Conservation (phyloP, 805 yeast species). For the Nakazawaea ishiwadae region DNA sequence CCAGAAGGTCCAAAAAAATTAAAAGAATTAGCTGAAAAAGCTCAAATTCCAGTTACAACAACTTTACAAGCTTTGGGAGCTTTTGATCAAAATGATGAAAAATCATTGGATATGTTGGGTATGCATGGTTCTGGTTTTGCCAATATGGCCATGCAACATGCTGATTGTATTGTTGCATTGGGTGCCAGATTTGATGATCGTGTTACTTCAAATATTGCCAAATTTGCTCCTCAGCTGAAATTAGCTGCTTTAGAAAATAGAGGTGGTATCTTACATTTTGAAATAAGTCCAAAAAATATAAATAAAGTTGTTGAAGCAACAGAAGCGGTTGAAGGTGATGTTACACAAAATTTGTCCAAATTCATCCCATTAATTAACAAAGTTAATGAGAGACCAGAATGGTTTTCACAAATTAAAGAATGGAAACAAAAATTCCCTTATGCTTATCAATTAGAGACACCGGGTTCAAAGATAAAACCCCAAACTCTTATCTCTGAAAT, state of each 20-base stretch:
- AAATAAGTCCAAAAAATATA: constrained; percentile 93
- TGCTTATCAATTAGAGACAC: constrained; percentile 73
- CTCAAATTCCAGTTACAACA: constrained; percentile 93
- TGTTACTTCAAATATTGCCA: constrained; percentile 81
- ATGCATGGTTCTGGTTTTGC: constrained; percentile 98
- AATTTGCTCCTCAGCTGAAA: constrained; percentile 92
- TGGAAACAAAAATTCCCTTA: constrained; percentile 92
- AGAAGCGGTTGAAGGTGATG: constrained; percentile 96
- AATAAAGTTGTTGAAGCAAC: constrained; percentile 96
- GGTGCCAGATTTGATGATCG: constrained; percentile 99
- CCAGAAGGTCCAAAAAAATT: constrained; percentile 76
- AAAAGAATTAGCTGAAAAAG: constrained; percentile 84
- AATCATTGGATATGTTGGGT: constrained; percentile 93
- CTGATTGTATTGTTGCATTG: constrained; percentile 88
- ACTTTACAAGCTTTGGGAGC: constrained; percentile 93
- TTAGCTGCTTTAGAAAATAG: constrained; percentile 81
- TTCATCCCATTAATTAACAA: constrained; percentile 67
- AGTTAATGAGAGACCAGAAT: constrained; percentile 63
- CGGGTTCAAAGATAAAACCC: constrained; percentile 80
- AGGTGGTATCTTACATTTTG: constrained; percentile 97
- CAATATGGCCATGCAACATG: constrained; percentile 87
- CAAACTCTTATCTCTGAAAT: constrained; percentile 85
- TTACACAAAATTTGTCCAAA: constrained; percentile 65
- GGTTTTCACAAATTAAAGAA: constrained; percentile 68
- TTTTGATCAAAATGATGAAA: constrained; percentile 86